A percentile compares a stretch with the other conserved stretches of the same genome.
Evolutionary conservation across 441 rosid genomes (phyloP).

Genomic region (Brassica balearica): DNA sequence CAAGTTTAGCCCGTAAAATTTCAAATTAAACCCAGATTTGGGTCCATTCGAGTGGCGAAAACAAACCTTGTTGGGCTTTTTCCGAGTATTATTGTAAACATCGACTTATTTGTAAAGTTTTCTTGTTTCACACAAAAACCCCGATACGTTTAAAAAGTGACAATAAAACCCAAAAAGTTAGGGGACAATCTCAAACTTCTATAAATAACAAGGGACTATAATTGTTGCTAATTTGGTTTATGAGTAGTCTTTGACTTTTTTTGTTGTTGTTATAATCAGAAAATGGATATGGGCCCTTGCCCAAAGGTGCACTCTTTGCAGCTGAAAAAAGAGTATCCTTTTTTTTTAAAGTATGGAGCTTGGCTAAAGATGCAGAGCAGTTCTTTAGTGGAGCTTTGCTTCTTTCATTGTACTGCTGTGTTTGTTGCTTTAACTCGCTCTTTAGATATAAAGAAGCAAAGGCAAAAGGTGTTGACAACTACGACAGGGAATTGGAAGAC

Average conservation of each 20-base stretch:
- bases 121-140: background rate
- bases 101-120: background rate
- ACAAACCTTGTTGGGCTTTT: no score
- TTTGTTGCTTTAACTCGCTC: no score
- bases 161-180: background rate
- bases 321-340: conserved; percentile 95
- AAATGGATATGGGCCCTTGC: conserved; percentile 99
- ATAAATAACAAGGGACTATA: background rate
- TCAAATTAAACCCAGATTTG: background rate
- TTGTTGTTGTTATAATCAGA: conserved; percentile 45
- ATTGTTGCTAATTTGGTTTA: no score
- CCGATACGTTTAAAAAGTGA: background rate
- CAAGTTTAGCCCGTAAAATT: background rate
- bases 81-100: background rate
- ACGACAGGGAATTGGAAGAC: no score
- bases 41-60: background rate
- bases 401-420: no score
- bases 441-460: no score
- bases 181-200: background rate
- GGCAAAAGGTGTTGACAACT: no score
- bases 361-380: no score
- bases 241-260: no score
- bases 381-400: no score
- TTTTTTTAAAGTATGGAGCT: conserved; percentile 38
- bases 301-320: conserved; percentile 96